A percentile compares a stretch with the other conserved stretches of the same genome.
Conservation (phyloP, 2,329 filamentous ascomycete genomes). For the Talaromyces sp. region DNA sequence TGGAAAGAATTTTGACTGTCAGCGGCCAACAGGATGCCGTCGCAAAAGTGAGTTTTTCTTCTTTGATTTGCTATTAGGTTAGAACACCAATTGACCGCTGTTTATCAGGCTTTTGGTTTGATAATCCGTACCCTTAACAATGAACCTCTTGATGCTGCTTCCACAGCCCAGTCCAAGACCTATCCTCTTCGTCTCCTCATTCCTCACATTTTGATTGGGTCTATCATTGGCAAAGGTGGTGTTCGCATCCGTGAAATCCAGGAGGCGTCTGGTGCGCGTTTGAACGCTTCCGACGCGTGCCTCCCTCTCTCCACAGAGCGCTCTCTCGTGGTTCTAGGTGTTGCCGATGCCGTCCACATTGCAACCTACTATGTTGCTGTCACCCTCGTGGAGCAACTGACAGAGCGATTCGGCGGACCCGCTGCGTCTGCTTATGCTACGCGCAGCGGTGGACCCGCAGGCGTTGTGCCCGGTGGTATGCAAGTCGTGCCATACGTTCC, state of each 20-base stretch:
- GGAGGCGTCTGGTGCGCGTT: conserved; percentile 89
- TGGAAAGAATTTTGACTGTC: conserved; percentile 95
- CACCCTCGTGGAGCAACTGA: conserved; percentile 95
- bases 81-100: conserved; percentile 14
- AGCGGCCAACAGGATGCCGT: conserved; percentile 94
- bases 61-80: background rate
- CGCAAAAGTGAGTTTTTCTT: conserved; percentile 66
- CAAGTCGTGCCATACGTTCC: conserved; percentile 98
- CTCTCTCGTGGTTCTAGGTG: conserved; percentile 95
- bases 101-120: conserved; percentile 76
- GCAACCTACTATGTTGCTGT: conserved; percentile 98
- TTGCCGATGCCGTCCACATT: conserved; percentile 97
- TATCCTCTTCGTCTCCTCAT: conserved; percentile 94
- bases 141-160: conserved; percentile 81
- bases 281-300: conserved; percentile 94
- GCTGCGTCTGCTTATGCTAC: conserved; percentile 97
- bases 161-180: conserved; percentile 90
- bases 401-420: conserved; percentile 91
- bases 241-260: conserved; percentile 97
- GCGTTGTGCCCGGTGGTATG: conserved; percentile 93
- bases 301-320: conserved; percentile 92
- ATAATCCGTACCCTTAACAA: conserved; percentile 99
- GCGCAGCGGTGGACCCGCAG: conserved; percentile 85
- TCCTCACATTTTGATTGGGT: conserved; percentile 94
- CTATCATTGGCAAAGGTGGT: conserved; percentile 96